Conservation (phyloP, 768 basidiomycete species). For the Lyophyllum shimeji region DNA sequence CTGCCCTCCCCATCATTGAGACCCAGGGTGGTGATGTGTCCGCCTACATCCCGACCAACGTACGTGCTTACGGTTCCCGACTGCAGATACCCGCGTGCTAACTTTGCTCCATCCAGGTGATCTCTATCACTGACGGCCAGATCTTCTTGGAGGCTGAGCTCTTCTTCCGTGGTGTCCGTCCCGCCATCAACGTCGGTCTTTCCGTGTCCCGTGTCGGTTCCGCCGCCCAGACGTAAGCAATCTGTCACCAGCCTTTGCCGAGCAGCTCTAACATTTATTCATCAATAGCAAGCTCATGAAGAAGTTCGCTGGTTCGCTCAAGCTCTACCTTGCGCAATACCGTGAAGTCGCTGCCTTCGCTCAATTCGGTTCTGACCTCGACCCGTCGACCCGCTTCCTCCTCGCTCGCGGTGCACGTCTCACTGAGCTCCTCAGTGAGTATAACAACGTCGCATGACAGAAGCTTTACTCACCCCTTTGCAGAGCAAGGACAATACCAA, state of each 20-base stretch:
- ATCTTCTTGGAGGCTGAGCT: constrained; percentile 99
- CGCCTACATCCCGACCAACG: constrained; percentile 95
- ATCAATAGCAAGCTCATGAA: constrained; percentile 95
- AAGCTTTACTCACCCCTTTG: constrained; percentile 20
- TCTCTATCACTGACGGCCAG: constrained; percentile 99
- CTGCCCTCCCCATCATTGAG: constrained; percentile 99
- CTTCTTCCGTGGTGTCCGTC: constrained; percentile 99
- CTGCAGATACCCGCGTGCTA: constrained; percentile 1
- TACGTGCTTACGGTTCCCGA: constrained; percentile 33
- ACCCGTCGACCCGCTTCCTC: constrained; percentile 98
- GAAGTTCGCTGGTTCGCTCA: constrained; percentile 99
- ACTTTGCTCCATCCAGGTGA: constrained; percentile 60
- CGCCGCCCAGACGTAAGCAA: constrained; percentile 94
- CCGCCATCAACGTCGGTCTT: constrained; percentile 99
- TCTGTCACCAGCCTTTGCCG: background rate
- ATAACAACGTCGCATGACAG: background rate
- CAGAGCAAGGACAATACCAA: constrained; percentile 98
- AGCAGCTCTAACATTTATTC: constrained; percentile 3
- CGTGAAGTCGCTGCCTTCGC: constrained; percentile 99
- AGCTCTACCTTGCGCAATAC: constrained; percentile 99
- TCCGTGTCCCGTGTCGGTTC: constrained; percentile 99
- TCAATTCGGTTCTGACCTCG: constrained; percentile 99
- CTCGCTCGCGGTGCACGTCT: constrained; percentile 97
- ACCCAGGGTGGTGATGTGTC: constrained; percentile 99
- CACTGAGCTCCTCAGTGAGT: constrained; percentile 90